phyloP scores from a whole-genome alignment of 352 stramenopile species.

The Phytophthora sansomeana region DNA sequence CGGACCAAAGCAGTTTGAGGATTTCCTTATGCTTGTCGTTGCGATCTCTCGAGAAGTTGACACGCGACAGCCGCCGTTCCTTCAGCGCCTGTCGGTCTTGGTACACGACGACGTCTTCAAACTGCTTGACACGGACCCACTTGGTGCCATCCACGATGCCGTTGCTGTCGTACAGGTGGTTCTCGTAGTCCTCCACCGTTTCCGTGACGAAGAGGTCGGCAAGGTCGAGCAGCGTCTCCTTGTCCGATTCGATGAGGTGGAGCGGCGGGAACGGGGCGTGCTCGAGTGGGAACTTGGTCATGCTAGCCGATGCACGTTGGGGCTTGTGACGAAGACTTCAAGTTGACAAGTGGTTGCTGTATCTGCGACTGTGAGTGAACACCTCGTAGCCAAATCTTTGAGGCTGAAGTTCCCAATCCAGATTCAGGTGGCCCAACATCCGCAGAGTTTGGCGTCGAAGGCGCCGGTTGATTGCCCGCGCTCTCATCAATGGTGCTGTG shows the following conservation, averaged over 20 bases:
- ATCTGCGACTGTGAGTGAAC: not conserved
- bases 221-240: constrained; percentile 34
- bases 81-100: constrained; percentile 41
- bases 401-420: constrained; percentile 11
- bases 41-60: constrained; percentile 16
- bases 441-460: constrained; percentile 20
- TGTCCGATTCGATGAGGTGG: constrained; percentile 34
- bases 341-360: constrained; percentile 17
- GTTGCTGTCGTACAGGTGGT: constrained; percentile 22
- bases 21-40: constrained; percentile 19
- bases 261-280: constrained; percentile 44
- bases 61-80: constrained; percentile 32
- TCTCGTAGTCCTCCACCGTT: constrained; percentile 41
- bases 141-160: constrained; percentile 34
- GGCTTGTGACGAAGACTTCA: constrained; percentile 18
- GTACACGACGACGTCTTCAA: constrained; percentile 47
- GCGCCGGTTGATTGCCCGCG: constrained; percentile 11
- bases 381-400: constrained; percentile 8
- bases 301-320: constrained; percentile 3
- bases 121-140: constrained; percentile 48
- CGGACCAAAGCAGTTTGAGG: constrained; percentile 49
- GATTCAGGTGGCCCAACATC: constrained; percentile 29
- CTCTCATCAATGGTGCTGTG: constrained; percentile 21
- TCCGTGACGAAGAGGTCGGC: constrained; percentile 34
- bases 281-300: constrained; percentile 44